These are phyloP conservation scores for Cladorrhinum sp. DNA, from an alignment of 2,329 filamentous ascomycete genomes.

Conservation along the genomic window DNA sequence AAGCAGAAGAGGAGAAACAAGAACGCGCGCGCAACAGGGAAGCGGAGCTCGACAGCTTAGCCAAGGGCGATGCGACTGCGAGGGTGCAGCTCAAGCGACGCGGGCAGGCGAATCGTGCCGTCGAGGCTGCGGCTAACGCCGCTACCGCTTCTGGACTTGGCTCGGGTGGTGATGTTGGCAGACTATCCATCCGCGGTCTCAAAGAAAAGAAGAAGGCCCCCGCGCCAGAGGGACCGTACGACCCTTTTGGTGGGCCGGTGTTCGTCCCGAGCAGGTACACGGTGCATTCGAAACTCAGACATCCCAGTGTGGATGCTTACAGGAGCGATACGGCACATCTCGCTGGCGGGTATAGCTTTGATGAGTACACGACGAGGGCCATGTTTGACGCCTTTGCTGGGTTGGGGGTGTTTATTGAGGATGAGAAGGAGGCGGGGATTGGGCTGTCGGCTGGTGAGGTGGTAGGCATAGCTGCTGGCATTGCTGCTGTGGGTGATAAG, in stretches of 20 bases:
- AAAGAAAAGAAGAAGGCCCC: slow-evolving; percentile 56
- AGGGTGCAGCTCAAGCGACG: slow-evolving; percentile 71
- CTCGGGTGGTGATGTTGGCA: slow-evolving; percentile 22
- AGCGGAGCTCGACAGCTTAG: slow-evolving; percentile 68
- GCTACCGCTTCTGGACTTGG: slow-evolving; percentile 22
- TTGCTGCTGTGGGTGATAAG: slow-evolving; percentile 33
- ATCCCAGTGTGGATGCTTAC: slow-evolving; percentile 43
- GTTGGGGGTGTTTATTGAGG: slow-evolving; percentile 79
- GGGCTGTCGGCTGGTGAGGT: slow-evolving; percentile 36
- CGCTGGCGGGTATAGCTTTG: slow-evolving; percentile 79
- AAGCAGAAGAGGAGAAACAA: slow-evolving; percentile 68
- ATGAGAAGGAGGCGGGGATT: slow-evolving; percentile 58
- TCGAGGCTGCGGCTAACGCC: slow-evolving; percentile 31
- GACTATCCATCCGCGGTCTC: slow-evolving; percentile 73
- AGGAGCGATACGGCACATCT: slow-evolving; percentile 67
- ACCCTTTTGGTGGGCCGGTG: slow-evolving; percentile 77
- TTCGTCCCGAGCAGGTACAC: slow-evolving; percentile 68
- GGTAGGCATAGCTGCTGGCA: slow-evolving; percentile 32
- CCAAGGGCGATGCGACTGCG: slow-evolving; percentile 53
- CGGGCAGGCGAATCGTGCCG: slow-evolving; percentile 47
- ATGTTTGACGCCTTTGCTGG: slow-evolving; percentile 89
- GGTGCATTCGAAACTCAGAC: slow-evolving; percentile 68
- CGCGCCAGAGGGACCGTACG: slow-evolving; percentile 67
- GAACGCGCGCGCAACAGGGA: slow-evolving; percentile 62
- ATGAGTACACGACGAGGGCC: slow-evolving; percentile 77